phyloP scores from a whole-genome alignment of 768 basidiomycete genomes.

The Phaeotremella skinneri region DNA sequence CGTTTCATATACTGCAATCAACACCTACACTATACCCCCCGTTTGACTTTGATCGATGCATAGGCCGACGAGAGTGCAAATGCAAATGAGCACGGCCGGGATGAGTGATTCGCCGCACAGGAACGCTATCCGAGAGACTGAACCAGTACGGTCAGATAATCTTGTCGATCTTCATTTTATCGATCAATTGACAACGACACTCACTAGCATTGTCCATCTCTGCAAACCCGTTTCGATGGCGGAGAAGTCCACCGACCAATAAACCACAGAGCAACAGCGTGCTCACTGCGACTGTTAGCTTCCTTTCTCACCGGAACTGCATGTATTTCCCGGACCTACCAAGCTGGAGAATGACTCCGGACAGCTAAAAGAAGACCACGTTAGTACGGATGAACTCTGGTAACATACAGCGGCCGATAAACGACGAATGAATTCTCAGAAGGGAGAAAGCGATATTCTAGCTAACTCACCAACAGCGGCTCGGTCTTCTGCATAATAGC shows the following conservation, averaged over 20 bases:
- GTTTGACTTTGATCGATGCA: background rate
- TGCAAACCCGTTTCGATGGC: background rate
- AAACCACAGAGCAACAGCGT: background rate
- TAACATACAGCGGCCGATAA: too few relatives aligned
- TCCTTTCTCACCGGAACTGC: too few relatives aligned
- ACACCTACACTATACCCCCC: background rate
- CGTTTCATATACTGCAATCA: background rate
- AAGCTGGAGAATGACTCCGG: background rate
- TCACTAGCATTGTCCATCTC: background rate
- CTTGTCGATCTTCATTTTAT: too few relatives aligned
- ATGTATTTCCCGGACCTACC: too few relatives aligned
- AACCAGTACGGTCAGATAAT: too few relatives aligned
- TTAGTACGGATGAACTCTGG: too few relatives aligned
- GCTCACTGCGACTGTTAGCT: background rate
- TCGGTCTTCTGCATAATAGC: background rate
- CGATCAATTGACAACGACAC: too few relatives aligned
- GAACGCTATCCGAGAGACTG: background rate
- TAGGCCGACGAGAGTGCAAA: background rate
- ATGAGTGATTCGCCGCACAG: background rate
- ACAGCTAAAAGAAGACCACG: too few relatives aligned
- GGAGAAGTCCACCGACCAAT: background rate
- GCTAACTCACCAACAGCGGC: background rate
- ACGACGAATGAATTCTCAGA: too few relatives aligned
- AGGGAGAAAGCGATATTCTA: background rate
- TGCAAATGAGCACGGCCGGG: background rate